phyloP scores from a whole-genome alignment of 495 filamentous ascomycete genomes.

The Neurospora sp. region DNA sequence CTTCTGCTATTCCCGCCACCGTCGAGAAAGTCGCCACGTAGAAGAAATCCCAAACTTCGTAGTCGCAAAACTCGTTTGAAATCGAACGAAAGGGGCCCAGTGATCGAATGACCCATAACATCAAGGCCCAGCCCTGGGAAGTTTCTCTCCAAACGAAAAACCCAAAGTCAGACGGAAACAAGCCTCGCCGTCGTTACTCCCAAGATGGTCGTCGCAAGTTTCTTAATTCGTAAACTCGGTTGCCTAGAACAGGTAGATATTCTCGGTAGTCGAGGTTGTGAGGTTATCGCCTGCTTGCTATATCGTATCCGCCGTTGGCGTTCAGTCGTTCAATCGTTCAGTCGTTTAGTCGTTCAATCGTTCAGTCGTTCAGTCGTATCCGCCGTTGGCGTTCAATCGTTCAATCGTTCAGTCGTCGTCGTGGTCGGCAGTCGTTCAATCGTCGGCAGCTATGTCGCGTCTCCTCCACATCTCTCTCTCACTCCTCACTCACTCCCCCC shows the following conservation, averaged over 20 bases:
- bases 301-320: no score
- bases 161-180: not conserved
- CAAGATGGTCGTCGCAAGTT: not conserved
- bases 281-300: not conserved
- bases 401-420: no score
- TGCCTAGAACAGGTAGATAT: not conserved
- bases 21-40: not conserved
- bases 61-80: not conserved
- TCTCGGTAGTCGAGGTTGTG: not conserved
- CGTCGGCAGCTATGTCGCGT: no score
- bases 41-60: not conserved
- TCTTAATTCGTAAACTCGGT: not conserved
- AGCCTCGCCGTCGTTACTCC: not conserved
- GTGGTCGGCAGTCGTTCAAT: no score
- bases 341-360: no score
- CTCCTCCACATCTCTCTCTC: not conserved
- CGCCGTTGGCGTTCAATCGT: no score
- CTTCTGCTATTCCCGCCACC: not conserved
- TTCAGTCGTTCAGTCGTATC: no score
- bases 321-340: no score
- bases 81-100: not conserved
- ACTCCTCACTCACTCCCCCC: not conserved
- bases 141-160: not conserved
- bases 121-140: not conserved
- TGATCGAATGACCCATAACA: not conserved